Base-by-base conservation (phyloP, 306 rosid genomes). In the Amphicarpaea edgeworthii region DNA sequence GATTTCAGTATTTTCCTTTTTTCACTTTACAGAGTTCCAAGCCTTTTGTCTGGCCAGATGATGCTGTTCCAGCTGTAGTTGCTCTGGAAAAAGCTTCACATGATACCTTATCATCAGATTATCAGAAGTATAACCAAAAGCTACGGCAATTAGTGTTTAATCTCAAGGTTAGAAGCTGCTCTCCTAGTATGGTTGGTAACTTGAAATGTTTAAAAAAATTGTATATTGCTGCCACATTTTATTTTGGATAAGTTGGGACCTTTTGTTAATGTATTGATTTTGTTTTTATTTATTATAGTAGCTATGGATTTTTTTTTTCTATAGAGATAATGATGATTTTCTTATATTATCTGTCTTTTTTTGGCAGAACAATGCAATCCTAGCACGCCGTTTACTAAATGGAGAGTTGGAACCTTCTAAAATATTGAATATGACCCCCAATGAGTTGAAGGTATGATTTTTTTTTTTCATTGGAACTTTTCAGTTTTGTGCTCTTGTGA, bases 121-220 rank as follows among this genome's bases (percentile, higher is more conserved):
- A 59, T 82, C 91, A 73, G 63, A 96, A 90, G 79, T 96, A 93
- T 82, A 96, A 88, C 85, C 98, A 93, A 83, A 96, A 96, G 82
- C 49, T 96, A 77, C 85, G 99, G 68, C 91, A 87, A 66, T 77
- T 96, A 80, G 43, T 24, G 2, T 96, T 83, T 84, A 93, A 96
- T 79, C 84, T 96, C 75, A 86, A 86, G 98, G 99, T 96, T 77
- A 61, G 89, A 79, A 81, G 77, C 70, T 76, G 34, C 57, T 38
- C 77, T 12, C 71, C 17, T 64, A 49, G 41, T 70, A 41, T 63
- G 51, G 38, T 73, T 11, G 20, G 17, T 26, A 53, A 47, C 62
- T 62, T 63, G 64, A 57, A 78, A 47, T 37, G 16, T 5, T 42
- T 37, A 24, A 75, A 41, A 69, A 34, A n/a, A 23, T 19, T 14